Percentiles rank a stretch among this genome's conserved stretches.
Evolutionary conservation across 1,284 basidiomycete species (phyloP).

Genomic region (Cryptococcus maquisensis): DNA sequence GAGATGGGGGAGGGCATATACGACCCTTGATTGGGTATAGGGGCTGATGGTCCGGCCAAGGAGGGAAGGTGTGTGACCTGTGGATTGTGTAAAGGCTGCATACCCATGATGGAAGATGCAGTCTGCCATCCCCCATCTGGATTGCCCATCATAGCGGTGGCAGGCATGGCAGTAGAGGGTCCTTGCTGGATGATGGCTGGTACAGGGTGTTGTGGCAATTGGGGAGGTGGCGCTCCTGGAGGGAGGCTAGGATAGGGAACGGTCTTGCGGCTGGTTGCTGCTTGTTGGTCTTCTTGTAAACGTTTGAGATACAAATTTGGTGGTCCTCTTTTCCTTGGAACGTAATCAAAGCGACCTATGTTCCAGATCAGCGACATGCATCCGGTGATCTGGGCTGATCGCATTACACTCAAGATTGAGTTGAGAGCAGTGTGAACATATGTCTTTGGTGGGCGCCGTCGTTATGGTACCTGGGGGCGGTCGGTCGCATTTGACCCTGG

Average conservation of each 20-base stretch:
- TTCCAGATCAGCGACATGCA: neutral
- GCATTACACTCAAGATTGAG: constrained; percentile 66
- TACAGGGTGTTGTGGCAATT: neutral
- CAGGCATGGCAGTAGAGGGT: neutral
- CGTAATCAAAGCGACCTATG: constrained; percentile 73
- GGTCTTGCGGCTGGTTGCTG: neutral
- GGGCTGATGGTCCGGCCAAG: neutral
- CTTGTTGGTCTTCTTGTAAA: constrained; percentile 6
- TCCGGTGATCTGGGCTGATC: neutral
- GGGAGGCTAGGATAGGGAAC: neutral
- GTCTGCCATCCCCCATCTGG: neutral
- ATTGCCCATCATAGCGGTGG: neutral
- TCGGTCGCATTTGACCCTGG: constrained; percentile 44
- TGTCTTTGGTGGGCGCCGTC: constrained; percentile 21
- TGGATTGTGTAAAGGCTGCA: neutral
- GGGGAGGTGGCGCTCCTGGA: neutral
- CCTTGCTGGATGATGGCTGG: neutral
- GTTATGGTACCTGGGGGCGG: constrained; percentile 28
- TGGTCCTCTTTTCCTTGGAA: constrained; percentile 83
- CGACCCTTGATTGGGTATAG: neutral
- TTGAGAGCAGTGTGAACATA: constrained; percentile 62
- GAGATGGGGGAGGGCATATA: neutral
- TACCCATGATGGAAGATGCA: neutral
- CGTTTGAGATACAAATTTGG: constrained; percentile 61
- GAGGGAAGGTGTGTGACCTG: neutral